Evolutionary conservation across 495 filamentous ascomycete genomes (phyloP), one percentile per base, ranked within the genome.

Genomic region (Penicillium herquei): DNA sequence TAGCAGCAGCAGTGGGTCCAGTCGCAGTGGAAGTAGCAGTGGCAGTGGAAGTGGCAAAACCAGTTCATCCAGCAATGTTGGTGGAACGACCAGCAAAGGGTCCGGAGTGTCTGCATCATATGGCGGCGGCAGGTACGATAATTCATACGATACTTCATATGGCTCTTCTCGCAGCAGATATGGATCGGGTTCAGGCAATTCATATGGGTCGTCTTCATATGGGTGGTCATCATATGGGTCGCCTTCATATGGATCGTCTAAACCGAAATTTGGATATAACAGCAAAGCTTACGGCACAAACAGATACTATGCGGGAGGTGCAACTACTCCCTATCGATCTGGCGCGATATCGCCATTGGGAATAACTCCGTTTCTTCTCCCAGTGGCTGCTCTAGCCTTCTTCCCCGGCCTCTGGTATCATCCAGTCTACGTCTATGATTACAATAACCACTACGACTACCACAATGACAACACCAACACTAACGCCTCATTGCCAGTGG

Each of bases 261-360:
- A n/a, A n/a, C n/a, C n/a, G n/a, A n/a, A n/a, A n/a, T n/a, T n/a
- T n/a, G n/a, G n/a, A n/a, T 7, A 33, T 11, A 12, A 51, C 37
- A n/a, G 18, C 13, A 48, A 39, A 44, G 60, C 64, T 3, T 90
- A 84, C 63, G 87, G 87, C 33, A 83, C 87, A 7, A 86, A 87
- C 8, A 62, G 65, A 33, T 95, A 84, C 70, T 97, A 96, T 58
- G 83, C 85, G 39, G 93, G 94, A 34, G 94, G 94, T 37, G 82
- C 89, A 0, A 57, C 67, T 10, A 70, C 74, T 6, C 90, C 94
- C 4, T 97, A 92, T 72, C 53, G 55, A 10, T 49, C 91, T 3
- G 91, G 92, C 14, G 3, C 6, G 0, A 44, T 53, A 0, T 89
- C 87, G 0, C 77, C 83, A 5, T 44, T 67, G 34, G 83, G 88